Conservation (phyloP, 768 basidiomycete genomes). For the Pholiota conissans region DNA sequence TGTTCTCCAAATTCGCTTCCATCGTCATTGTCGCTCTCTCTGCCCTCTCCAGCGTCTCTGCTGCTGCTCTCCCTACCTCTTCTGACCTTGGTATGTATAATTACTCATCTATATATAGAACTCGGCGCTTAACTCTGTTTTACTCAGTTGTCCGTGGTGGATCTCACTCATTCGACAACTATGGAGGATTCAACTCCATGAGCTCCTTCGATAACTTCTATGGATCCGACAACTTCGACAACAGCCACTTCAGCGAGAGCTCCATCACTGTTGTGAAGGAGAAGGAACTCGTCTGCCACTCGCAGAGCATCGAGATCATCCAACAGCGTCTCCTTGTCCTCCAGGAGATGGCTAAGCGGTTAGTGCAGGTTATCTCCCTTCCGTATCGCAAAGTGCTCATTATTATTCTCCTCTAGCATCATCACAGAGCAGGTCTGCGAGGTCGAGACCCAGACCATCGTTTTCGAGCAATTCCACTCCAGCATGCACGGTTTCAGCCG, state of each 20-base stretch:
- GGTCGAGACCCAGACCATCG: slow-evolving; percentile 47
- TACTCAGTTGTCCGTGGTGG: slow-evolving; percentile 17
- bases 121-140: not conserved
- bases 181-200: slow-evolving; percentile 37
- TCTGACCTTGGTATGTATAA: slow-evolving; percentile 26
- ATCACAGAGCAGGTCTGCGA: slow-evolving; percentile 49
- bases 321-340: slow-evolving; percentile 47
- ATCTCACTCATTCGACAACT: slow-evolving; percentile 33
- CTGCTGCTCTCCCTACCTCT: slow-evolving; percentile 29
- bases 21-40: slow-evolving; percentile 26
- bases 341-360: slow-evolving; percentile 49
- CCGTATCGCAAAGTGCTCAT: not conserved
- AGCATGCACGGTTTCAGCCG: slow-evolving; percentile 38
- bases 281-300: slow-evolving; percentile 39
- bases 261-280: slow-evolving; percentile 32
- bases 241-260: slow-evolving; percentile 31
- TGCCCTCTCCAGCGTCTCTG: slow-evolving; percentile 29
- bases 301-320: slow-evolving; percentile 36
- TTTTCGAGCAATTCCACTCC: slow-evolving; percentile 44
- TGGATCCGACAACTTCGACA: slow-evolving; percentile 43
- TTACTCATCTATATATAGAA: not conserved
- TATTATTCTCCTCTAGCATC: slow-evolving; percentile 29
- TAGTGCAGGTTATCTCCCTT: not conserved
- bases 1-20: slow-evolving; percentile 40
- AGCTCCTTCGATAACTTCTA: slow-evolving; percentile 47